Evolutionary conservation across 768 basidiomycete genomes (phyloP).

Genomic region (Rhodosporidiobolus odoratus): DNA sequence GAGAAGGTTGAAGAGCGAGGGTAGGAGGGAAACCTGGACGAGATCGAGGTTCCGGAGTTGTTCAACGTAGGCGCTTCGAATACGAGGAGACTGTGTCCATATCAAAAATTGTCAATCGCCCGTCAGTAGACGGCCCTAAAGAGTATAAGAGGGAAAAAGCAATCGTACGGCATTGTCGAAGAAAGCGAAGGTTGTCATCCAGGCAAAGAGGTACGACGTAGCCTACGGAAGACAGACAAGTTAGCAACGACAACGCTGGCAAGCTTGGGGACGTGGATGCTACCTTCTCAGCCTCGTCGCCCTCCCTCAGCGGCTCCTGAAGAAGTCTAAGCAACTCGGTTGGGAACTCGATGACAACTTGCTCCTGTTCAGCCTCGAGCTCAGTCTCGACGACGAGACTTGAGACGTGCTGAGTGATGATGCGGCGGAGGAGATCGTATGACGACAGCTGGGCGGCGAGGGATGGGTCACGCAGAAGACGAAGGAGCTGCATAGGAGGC

Average conservation of each 20-base stretch:
- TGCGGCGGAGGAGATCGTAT: conserved; percentile 64
- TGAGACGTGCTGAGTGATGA: conserved; percentile 70
- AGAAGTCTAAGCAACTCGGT: conserved; percentile 62
- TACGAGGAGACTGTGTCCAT: conserved; percentile 67
- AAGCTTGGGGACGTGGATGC: conserved; percentile 16
- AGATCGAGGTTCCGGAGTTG: conserved; percentile 69
- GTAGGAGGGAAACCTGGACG: conserved; percentile 63
- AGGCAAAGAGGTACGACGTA: conserved; percentile 25
- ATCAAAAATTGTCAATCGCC: not conserved
- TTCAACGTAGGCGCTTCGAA: conserved; percentile 76
- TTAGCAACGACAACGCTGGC: not conserved
- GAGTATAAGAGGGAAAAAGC: not conserved
- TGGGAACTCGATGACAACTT: conserved; percentile 57
- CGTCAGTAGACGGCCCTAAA: not conserved
- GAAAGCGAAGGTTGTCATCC: conserved; percentile 30
- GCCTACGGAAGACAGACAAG: not conserved
- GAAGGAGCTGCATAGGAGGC: conserved; percentile 60
- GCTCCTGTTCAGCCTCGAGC: conserved; percentile 64
- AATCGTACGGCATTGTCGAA: conserved; percentile 21
- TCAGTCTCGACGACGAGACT: conserved; percentile 79
- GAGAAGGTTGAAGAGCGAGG: conserved; percentile 63
- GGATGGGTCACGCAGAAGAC: conserved; percentile 63
- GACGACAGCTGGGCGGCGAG: conserved; percentile 68
- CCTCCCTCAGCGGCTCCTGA: conserved; percentile 51
- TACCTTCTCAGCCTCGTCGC: conserved; percentile 49